Conservation (phyloP, 495 filamentous ascomycete genomes). For the Annulohypoxylon moriforme region DNA sequence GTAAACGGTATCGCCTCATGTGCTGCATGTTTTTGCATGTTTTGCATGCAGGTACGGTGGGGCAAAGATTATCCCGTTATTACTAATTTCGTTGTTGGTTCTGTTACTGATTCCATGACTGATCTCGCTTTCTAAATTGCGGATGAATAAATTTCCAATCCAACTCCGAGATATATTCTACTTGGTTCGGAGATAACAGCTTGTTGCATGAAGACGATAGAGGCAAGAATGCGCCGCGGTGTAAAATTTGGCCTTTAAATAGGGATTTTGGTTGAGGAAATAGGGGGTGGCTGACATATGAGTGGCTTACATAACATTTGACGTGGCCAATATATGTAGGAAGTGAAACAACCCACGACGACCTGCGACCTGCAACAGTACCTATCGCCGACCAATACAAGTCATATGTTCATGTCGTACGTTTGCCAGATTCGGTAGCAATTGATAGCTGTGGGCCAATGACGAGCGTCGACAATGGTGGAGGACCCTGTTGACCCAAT, state of each 20-base stretch:
- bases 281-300: not conserved
- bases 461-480: not conserved
- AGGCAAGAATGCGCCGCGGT: not conserved
- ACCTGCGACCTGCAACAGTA: not conserved
- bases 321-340: not conserved
- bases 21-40: not conserved
- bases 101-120: not conserved
- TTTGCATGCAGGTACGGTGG: not conserved
- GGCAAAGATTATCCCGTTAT: not conserved
- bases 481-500: slow-evolving; percentile 37
- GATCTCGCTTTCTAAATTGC: not conserved
- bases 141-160: not conserved
- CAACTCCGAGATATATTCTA: not conserved
- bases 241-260: not conserved
- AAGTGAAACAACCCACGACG: not conserved
- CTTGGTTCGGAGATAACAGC: not conserved
- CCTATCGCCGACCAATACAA: not conserved
- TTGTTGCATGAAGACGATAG: not conserved
- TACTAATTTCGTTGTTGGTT: not conserved
- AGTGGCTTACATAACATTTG: slow-evolving; percentile 7
- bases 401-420: not conserved
- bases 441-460: not conserved
- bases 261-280: not conserved
- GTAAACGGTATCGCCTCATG: not conserved
- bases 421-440: not conserved